A percentile compares a stretch with the other conserved stretches of the same genome.
These are phyloP conservation scores for Aspergillus aculeatinus DNA, from an alignment of 2,329 filamentous ascomycete genomes.

Conservation along the genomic window DNA sequence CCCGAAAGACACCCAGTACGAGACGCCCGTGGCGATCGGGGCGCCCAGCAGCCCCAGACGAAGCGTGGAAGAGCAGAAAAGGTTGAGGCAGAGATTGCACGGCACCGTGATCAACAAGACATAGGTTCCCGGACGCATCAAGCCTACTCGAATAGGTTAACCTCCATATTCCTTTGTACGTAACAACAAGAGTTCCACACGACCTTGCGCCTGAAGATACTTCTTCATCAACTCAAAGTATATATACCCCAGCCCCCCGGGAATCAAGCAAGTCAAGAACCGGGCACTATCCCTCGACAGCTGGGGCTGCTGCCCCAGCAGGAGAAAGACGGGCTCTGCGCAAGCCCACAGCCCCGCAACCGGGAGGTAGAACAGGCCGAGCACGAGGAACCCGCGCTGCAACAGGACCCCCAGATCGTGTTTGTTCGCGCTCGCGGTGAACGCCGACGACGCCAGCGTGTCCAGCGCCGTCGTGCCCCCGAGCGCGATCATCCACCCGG, in stretches of 20 bases:
- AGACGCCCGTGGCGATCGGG: constrained; percentile 76
- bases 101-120: constrained; percentile 62
- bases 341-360: constrained; percentile 72
- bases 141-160: constrained; percentile 41
- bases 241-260: constrained; percentile 80
- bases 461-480: constrained; percentile 85
- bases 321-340: constrained; percentile 71
- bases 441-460: constrained; percentile 78
- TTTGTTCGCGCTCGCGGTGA: constrained; percentile 76
- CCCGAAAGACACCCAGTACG: constrained; percentile 81
- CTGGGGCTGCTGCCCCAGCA: constrained; percentile 73
- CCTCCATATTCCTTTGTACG: background rate
- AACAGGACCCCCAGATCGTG: constrained; percentile 75
- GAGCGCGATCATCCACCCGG: constrained; percentile 81
- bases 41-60: constrained; percentile 73
- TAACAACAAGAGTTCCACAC: background rate
- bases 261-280: constrained; percentile 72
- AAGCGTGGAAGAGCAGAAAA: constrained; percentile 71
- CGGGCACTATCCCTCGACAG: constrained; percentile 71
- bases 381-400: constrained; percentile 71
- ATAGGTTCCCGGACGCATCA: constrained; percentile 65
- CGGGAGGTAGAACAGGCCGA: constrained; percentile 70
- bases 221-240: constrained; percentile 78
- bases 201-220: constrained; percentile 59
- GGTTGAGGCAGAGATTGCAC: constrained; percentile 59